Evolutionary conservation across 148 eudicot species (phyloP), one percentile per base, ranked within the genome.

Genomic region (Chenopodium quinoa): DNA sequence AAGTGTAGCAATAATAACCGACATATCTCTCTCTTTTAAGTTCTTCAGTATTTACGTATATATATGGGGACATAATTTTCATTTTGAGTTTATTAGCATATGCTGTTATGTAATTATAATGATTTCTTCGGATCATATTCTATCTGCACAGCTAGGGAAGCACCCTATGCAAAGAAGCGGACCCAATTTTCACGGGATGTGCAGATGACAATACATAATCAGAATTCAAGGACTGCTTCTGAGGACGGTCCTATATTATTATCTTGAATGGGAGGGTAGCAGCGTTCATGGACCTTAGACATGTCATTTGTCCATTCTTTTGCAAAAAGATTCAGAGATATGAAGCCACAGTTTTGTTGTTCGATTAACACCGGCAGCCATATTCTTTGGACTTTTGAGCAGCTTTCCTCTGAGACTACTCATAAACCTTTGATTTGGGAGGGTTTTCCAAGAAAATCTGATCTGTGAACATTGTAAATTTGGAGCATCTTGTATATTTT

Each of bases 181-280:
- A 95, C 98, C 19, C 94, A 93, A 1, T 91, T 90, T 80, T 88
- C 89, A 9, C 92, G 90, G 0, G 97, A 93, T 60, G 90, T 95
- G 27, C 98, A 95, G 85, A 88, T 95, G 94, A 82, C 90, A 4
- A 83, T 90, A 85, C 89, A 92, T 27, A 74, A 48, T 83, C 88
- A 88, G 71, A 82, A 90, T 76, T 73, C 97, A 75, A 85, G 92
- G n/a, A 88, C 91, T 62, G 97, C 99, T 65, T 86, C 90, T 22
- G 99, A 96, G 86, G 92, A 91, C 27, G 99, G 99, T 9, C 99
- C 99, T 34, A 92, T 89, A 82, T 85, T 96, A 84, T 89, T 92
- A 67, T 83, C 88, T 4, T 88, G 68, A 81, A 4, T 7, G 44
- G 32, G 7, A 2, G 48, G 52, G 9, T 29, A 67, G 65, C 76